Conservation (phyloP, 208 protist species). For the Trichomonas tenax region DNA sequence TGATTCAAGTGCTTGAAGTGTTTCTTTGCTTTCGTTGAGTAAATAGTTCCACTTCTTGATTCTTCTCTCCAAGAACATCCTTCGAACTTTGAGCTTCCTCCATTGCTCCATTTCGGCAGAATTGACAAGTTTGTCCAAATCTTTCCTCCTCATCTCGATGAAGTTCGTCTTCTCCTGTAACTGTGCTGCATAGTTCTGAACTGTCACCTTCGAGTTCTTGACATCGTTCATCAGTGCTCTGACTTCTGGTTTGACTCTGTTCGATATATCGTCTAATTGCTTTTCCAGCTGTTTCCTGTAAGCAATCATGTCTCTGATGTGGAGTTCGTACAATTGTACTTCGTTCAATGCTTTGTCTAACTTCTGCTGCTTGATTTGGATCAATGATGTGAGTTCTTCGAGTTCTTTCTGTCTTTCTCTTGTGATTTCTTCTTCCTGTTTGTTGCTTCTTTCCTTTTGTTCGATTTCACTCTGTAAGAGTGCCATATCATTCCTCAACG, state of each 20-base stretch:
- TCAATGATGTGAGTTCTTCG: not conserved
- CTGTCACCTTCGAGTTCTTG: not conserved
- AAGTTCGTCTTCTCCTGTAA: not conserved
- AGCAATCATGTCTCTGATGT: not conserved
- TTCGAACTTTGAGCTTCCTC: not conserved
- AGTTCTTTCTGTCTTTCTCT: not conserved
- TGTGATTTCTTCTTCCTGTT: not conserved
- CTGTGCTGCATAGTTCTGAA: not conserved
- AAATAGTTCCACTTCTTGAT: not conserved
- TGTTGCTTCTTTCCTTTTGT: not conserved
- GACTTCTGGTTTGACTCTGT: not conserved
- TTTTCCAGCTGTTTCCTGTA: not conserved
- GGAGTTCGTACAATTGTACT: too few relatives aligned
- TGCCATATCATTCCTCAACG: not conserved
- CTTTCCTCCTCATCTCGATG: not conserved
- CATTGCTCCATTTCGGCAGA: not conserved
- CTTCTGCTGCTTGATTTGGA: not conserved
- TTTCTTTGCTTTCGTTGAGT: not conserved
- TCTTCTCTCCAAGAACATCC: not conserved
- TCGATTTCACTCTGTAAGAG: not conserved
- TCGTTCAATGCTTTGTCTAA: not conserved
- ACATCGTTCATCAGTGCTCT: not conserved
- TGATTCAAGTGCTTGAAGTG: not conserved
- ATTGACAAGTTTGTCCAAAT: not conserved
- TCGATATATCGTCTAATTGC: not conserved